Evolutionary conservation across 179 eudicot genomes (phyloP).

Genomic region (Carnegiea gigantea): DNA sequence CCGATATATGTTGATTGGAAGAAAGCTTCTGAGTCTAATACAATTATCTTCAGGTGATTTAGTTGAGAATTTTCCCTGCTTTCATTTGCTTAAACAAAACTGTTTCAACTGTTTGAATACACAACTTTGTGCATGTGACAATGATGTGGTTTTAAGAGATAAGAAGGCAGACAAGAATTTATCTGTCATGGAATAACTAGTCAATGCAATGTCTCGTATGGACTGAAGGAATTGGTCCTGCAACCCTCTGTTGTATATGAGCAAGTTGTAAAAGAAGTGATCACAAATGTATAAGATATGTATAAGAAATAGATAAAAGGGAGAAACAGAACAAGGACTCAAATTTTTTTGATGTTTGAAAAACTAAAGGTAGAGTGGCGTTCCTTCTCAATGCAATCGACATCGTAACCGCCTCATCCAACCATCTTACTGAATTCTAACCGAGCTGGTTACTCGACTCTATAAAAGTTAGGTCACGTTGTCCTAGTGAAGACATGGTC

Average conservation of each 20-base stretch:
- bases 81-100: neutral
- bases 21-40: constrained; percentile 78
- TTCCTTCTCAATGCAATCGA: neutral
- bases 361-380: neutral
- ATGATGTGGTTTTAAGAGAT: neutral
- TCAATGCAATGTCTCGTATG: neutral
- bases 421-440: too few relatives aligned
- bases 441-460: too few relatives aligned
- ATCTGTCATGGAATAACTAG: neutral
- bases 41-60: constrained; percentile 82
- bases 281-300: neutral
- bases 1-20: constrained; percentile 97
- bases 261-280: neutral
- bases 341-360: neutral
- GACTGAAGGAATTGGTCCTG: neutral
- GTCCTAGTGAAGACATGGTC: too few relatives aligned
- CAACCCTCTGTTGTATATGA: neutral
- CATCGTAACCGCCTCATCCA: too few relatives aligned
- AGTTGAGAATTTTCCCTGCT: neutral
- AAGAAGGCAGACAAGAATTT: neutral
- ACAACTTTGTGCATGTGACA: neutral
- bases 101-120: constrained; percentile 1
- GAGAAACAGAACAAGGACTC: neutral
- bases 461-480: too few relatives aligned
- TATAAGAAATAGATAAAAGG: neutral